Base-by-base conservation (phyloP, 2,329 filamentous ascomycete species). In the Thielaviopsis euricoi region DNA sequence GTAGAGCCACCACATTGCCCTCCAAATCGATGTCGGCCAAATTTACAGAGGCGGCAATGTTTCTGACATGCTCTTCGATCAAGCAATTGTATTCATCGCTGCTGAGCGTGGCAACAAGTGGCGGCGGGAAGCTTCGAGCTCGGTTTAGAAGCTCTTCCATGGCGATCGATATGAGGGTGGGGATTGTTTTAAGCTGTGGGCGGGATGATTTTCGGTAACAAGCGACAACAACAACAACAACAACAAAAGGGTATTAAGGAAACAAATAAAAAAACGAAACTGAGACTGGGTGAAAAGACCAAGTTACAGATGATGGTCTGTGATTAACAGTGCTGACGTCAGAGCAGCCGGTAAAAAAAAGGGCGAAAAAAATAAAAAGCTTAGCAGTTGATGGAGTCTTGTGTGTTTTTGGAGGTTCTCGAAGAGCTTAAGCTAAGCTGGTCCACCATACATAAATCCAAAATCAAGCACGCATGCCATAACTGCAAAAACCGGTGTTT, bases 71-170 rank as follows among this genome's bases (percentile, higher is more conserved):
- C 3, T 49, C 49, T 21, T 19, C 46, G 17, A 61, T 57, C 13
- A 19, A 15, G 3, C n/a, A 9, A 33, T 60, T 23, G 19, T 61
- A 61, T 6, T 17, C 15, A n/a, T 54, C 55, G 21, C 60, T 23
- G 25, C 48, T 33, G 43, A 49, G 23, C 43, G 12, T 17, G 22
- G 7, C 19, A 22, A 51, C 37, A 37, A 53, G 9, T 40, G 49
- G 17, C 23, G 51, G 54, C 25, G 50, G 54, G 26, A 59, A 56
- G 53, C 50, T 50, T 7, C 25, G 54, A 21, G 56, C 33, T 21
- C 19, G 49, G 23, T 15, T 22, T 15, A 56, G 25, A 22, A 56
- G 54, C 15, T 59, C 51, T 55, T 57, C 54, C 58, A 59, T 59
- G 9, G 50, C 29, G 48, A 52, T 21, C 23, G 37, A 43, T 43